Percentiles rank a stretch among this genome's conserved stretches.
Conservation (phyloP, 2,329 filamentous ascomycete genomes). For the Phialophora tarda region DNA sequence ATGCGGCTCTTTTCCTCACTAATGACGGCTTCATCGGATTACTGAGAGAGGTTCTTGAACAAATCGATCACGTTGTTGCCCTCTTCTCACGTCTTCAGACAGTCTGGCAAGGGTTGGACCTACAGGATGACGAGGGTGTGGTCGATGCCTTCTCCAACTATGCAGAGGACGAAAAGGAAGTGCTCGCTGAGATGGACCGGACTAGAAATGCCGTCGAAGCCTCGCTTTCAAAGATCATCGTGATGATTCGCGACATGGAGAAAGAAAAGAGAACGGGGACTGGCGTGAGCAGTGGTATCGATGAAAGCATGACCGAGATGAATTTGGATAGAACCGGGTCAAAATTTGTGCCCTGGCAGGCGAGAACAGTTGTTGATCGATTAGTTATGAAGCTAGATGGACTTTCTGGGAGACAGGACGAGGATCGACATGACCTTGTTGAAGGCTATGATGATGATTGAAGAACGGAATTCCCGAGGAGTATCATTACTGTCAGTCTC, state of each 20-base stretch:
- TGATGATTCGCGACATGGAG: constrained; percentile 32
- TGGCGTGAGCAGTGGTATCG: constrained; percentile 60
- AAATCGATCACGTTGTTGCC: constrained; percentile 81
- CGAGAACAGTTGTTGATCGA: constrained; percentile 76
- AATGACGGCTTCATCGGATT: constrained; percentile 49
- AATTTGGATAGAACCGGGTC: constrained; percentile 57
- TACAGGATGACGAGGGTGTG: constrained; percentile 81
- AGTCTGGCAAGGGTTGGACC: constrained; percentile 77
- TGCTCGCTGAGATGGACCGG: constrained; percentile 67
- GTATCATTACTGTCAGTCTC: constrained; percentile 5
- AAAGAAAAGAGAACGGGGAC: constrained; percentile 38
- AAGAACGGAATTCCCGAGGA: constrained; percentile 1
- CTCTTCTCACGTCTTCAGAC: constrained; percentile 75
- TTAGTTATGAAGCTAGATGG: constrained; percentile 89
- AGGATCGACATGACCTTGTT: constrained; percentile 24
- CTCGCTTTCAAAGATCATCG: constrained; percentile 59
- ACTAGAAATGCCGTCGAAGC: constrained; percentile 69
- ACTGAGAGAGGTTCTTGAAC: constrained; percentile 48
- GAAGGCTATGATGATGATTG: constrained; percentile 34
- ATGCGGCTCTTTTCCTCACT: constrained; percentile 52
- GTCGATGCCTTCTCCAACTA: constrained; percentile 76
- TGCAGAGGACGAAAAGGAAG: constrained; percentile 71
- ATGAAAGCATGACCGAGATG: constrained; percentile 64
- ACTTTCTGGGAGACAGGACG: constrained; percentile 28
- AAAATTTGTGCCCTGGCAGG: constrained; percentile 69